Evolutionary conservation across 176 grass and related monocot genomes (phyloP).

Genomic region (Oropetium thomaeum): DNA sequence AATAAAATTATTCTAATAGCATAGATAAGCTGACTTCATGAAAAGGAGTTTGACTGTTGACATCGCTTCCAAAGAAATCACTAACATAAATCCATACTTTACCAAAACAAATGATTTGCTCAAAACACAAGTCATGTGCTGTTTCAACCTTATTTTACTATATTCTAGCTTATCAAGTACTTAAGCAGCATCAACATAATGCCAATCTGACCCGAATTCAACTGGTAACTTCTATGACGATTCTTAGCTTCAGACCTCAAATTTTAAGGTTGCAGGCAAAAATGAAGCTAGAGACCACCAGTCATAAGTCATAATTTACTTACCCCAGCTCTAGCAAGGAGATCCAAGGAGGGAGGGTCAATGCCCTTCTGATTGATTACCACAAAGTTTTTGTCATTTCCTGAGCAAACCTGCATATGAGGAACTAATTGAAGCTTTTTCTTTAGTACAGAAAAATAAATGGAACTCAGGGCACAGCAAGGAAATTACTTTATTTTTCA

Average conservation of each 20-base stretch:
- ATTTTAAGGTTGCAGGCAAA: not conserved
- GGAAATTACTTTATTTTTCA: constrained; percentile 74
- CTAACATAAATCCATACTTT: not conserved
- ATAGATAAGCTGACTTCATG: not conserved
- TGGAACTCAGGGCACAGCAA: not conserved
- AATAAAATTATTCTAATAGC: not conserved
- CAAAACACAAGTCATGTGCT: not conserved
- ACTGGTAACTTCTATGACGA: not conserved
- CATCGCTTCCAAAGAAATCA: not conserved
- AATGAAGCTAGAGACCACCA: not conserved
- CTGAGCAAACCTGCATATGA: constrained; percentile 66
- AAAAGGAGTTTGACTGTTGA: not conserved
- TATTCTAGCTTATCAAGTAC: not conserved
- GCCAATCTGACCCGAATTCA: not conserved
- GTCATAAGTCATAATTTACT: constrained; percentile 14
- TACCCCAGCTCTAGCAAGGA: constrained; percentile 95
- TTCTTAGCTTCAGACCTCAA: not conserved
- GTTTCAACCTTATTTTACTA: not conserved
- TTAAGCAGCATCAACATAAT: not conserved
- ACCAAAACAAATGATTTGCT: not conserved
- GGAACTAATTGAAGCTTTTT: constrained; percentile 10
- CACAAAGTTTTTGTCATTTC: constrained; percentile 86
- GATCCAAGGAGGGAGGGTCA: constrained; percentile 94
- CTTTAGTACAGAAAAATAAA: not conserved
- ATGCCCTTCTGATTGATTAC: constrained; percentile 98